phyloP scores from a whole-genome alignment of 2,329 filamentous ascomycete genomes.

The Colletotrichum sansevieriae region DNA sequence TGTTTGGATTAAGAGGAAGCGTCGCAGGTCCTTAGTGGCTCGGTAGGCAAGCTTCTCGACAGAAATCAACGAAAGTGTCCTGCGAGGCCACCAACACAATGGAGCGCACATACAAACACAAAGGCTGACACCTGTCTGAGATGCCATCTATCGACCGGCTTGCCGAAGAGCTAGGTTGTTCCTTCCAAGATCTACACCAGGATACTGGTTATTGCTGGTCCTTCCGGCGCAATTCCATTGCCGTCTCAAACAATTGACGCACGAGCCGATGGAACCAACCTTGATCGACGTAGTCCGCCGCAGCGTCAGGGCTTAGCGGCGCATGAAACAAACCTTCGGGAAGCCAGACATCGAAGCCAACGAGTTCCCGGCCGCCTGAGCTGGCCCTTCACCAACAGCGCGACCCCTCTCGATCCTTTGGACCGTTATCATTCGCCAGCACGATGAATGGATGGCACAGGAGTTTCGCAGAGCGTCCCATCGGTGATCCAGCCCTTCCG shows the following conservation, averaged over 20 bases:
- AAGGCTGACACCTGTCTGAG: constrained; percentile 32
- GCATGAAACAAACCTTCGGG: constrained; percentile 41
- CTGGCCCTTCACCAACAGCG: constrained; percentile 12
- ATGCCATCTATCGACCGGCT: constrained; percentile 27
- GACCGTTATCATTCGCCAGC: constrained; percentile 8
- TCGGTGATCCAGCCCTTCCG: constrained; percentile 32
- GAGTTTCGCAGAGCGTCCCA: constrained; percentile 39
- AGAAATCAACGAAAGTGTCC: not conserved
- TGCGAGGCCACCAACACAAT: constrained; percentile 4
- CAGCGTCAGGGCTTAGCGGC: constrained; percentile 24
- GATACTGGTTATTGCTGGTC: not conserved
- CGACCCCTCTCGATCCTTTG: constrained; percentile 1
- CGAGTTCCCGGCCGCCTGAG: not conserved
- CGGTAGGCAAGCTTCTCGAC: not conserved
- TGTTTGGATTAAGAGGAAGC: not conserved
- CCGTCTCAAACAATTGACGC: constrained; percentile 38
- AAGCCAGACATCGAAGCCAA: constrained; percentile 22
- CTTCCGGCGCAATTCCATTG: constrained; percentile 1
- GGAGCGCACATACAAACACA: constrained; percentile 6
- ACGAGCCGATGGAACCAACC: constrained; percentile 28
- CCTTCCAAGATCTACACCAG: constrained; percentile 10
- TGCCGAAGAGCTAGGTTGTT: constrained; percentile 17
- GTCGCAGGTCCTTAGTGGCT: not conserved
- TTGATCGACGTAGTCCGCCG: constrained; percentile 6
- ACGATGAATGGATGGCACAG: constrained; percentile 2